Evolutionary conservation across 2,329 filamentous ascomycete genomes (phyloP).

Genomic region (Xylaria sp.): DNA sequence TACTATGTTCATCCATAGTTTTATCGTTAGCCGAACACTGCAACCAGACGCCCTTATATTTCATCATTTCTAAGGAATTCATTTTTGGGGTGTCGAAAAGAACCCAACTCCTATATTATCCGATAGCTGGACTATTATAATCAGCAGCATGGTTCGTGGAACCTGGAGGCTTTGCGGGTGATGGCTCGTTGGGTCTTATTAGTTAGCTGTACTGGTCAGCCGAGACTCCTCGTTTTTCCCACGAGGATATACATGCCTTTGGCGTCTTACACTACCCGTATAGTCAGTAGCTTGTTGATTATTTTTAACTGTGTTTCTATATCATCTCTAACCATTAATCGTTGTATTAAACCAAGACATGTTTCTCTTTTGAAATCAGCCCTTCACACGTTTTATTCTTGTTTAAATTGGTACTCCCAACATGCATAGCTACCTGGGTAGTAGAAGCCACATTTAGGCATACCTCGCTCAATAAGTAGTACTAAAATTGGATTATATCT

Average conservation of each 20-base stretch:
- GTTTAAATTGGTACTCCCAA: neutral
- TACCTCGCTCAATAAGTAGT: neutral
- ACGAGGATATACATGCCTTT: neutral
- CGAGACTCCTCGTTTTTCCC: conserved; percentile 16
- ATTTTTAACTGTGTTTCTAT: neutral
- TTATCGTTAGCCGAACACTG: neutral
- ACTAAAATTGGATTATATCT: neutral
- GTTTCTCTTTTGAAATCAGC: neutral
- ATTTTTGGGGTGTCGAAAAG: neutral
- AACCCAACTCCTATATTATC: neutral
- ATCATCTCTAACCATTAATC: too few species aligned
- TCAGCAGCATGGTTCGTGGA: neutral
- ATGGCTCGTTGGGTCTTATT: too few species aligned
- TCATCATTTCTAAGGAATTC: neutral
- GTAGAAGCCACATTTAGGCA: neutral
- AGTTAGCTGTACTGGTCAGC: too few species aligned
- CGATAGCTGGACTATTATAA: neutral
- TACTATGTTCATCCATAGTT: neutral
- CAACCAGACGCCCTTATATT: neutral
- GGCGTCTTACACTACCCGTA: neutral
- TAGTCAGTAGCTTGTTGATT: neutral
- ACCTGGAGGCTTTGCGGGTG: neutral
- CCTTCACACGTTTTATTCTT: neutral
- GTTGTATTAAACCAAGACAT: neutral
- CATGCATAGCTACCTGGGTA: neutral